A percentile compares a stretch with the other conserved stretches of the same genome.
These are phyloP conservation scores for Silene noctiflora DNA, from an alignment of 179 eudicot species.

Conservation along the genomic window DNA sequence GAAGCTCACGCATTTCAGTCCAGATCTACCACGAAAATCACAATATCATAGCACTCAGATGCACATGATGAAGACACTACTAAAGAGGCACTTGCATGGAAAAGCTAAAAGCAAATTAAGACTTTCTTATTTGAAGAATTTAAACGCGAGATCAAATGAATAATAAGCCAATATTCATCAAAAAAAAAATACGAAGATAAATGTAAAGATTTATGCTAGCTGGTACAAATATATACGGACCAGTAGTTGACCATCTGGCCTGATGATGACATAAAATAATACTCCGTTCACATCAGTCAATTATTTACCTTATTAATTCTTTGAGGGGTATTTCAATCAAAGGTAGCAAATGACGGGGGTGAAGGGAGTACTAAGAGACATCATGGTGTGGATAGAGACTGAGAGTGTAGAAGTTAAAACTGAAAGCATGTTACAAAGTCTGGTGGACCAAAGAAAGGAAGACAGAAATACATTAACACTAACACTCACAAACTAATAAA, in stretches of 20 bases:
- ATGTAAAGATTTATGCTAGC: neutral
- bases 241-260: neutral
- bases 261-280: neutral
- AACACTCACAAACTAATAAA: neutral
- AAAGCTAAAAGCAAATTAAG: neutral
- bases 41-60: neutral
- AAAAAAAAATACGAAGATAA: neutral
- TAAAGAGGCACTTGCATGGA: neutral
- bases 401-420: neutral
- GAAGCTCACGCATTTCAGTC: neutral
- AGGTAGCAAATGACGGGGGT: too few relatives aligned
- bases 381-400: neutral
- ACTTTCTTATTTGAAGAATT: constrained; percentile 1
- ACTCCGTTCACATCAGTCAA: too few relatives aligned
- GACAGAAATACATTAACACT: constrained; percentile 1
- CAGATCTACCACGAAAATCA: neutral
- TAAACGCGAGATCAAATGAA: constrained; percentile 6
- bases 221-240: neutral
- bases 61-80: neutral
- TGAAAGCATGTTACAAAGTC: neutral
- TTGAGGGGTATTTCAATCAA: too few relatives aligned
- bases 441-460: neutral
- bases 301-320: too few relatives aligned
- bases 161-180: neutral
- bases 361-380: too few relatives aligned